A percentile compares a stretch with the other conserved stretches of the same genome.
These are phyloP conservation scores for Kalanchoe fedtschenkoi DNA, from an alignment of 164 flowering plant species.

Conservation along the genomic window DNA sequence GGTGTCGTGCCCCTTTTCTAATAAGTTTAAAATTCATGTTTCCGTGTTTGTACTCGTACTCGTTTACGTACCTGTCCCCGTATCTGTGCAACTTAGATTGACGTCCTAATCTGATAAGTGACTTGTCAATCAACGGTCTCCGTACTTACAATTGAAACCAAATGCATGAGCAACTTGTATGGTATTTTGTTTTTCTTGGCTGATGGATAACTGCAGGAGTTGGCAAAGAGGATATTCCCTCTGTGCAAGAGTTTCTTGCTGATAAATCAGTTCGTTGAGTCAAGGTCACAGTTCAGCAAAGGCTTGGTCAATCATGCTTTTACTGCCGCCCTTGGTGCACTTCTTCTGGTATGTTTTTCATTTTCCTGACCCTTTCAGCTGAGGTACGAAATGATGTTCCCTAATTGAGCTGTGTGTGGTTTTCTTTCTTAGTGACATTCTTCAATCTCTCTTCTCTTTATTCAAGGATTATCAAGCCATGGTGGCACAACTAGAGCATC, in stretches of 20 bases:
- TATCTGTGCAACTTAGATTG: no score
- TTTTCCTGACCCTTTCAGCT: constrained; percentile 7
- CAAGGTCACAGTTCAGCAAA: constrained; percentile 84
- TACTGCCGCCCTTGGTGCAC: constrained; percentile 86
- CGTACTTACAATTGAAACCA: neutral
- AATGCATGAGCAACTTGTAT: constrained; percentile 2
- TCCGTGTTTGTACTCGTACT: no score
- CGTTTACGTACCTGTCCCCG: no score
- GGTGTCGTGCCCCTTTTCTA: no score
- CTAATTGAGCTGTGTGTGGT: neutral
- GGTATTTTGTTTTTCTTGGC: neutral
- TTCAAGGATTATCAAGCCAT: constrained; percentile 87
- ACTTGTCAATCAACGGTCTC: no score
- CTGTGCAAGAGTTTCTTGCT: constrained; percentile 73
- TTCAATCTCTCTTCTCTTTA: neutral
- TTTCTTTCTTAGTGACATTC: neutral
- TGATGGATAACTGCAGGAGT: constrained; percentile 46
- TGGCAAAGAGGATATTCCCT: constrained; percentile 75
- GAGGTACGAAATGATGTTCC: neutral
- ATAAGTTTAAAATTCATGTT: no score
- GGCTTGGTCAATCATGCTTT: constrained; percentile 98
- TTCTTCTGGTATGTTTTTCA: constrained; percentile 59
- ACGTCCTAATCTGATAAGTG: no score
- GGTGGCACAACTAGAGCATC: constrained; percentile 99
- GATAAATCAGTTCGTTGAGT: constrained; percentile 83